Conservation (phyloP, 148 eudicot species). For the Rhododendron griersonianum region DNA sequence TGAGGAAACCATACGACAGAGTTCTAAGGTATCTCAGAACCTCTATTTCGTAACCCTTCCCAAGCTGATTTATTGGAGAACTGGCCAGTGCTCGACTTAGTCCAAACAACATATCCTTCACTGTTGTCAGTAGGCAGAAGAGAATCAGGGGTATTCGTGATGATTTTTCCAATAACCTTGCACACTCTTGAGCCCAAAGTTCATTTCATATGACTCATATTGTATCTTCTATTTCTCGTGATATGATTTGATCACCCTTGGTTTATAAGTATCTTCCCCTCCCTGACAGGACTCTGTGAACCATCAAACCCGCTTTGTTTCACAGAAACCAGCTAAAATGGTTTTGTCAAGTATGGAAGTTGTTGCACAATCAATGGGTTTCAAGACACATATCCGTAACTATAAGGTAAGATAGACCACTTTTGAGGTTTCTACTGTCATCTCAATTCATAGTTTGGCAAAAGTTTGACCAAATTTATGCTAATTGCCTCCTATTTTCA, state of each 20-base stretch:
- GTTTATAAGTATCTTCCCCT: neutral
- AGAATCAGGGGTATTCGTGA: too few relatives aligned
- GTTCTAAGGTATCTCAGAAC: too few relatives aligned
- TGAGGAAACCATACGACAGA: too few relatives aligned
- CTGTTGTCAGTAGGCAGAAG: too few relatives aligned
- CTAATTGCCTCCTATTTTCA: slow-evolving; percentile 16
- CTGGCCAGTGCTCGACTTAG: too few relatives aligned
- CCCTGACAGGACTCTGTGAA: slow-evolving; percentile 61
- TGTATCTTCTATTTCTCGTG: neutral
- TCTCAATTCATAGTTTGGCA: neutral
- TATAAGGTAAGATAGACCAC: slow-evolving; percentile 61
- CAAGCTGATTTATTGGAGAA: too few relatives aligned
- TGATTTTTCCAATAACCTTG: neutral
- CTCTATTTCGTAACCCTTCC: too few relatives aligned
- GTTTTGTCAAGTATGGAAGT: slow-evolving; percentile 92
- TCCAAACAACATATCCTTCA: too few relatives aligned
- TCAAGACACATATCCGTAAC: slow-evolving; percentile 95
- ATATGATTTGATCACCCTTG: too few relatives aligned
- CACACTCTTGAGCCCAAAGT: neutral
- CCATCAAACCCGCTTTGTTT: slow-evolving; percentile 85
- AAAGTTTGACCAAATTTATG: neutral
- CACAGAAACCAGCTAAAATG: slow-evolving; percentile 85
- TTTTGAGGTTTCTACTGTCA: neutral
- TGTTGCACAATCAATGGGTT: slow-evolving; percentile 98
- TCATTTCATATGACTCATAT: neutral